Evolutionary conservation across 2,329 filamentous ascomycete species (phyloP).

Genomic region (Sclerotinia glacialis): DNA sequence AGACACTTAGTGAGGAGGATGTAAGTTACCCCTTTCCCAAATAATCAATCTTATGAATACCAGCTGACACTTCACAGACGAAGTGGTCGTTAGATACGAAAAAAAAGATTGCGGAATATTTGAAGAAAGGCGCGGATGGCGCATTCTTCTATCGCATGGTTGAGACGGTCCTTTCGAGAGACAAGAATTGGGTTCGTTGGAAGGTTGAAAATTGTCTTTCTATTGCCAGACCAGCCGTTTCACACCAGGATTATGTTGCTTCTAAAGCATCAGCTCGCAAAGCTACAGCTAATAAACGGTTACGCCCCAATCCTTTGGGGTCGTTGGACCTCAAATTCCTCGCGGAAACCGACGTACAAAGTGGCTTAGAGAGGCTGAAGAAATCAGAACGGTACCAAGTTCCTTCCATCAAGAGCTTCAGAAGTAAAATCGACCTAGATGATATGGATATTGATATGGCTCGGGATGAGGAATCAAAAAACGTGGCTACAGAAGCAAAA

Average conservation of each 20-base stretch:
- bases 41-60: neutral
- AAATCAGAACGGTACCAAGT: slow-evolving; percentile 61
- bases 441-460: slow-evolving; percentile 87
- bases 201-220: slow-evolving; percentile 91
- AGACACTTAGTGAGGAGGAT: slow-evolving; percentile 77
- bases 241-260: slow-evolving; percentile 64
- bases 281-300: slow-evolving; percentile 66
- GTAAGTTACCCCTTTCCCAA: slow-evolving; percentile 49
- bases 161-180: slow-evolving; percentile 88
- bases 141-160: slow-evolving; percentile 96
- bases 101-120: slow-evolving; percentile 73
- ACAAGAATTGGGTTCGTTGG: slow-evolving; percentile 99
- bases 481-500: slow-evolving; percentile 64
- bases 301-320: slow-evolving; percentile 66
- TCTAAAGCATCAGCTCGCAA: slow-evolving; percentile 65
- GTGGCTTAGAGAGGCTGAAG: slow-evolving; percentile 68
- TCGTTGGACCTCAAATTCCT: slow-evolving; percentile 78
- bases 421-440: slow-evolving; percentile 70
- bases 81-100: slow-evolving; percentile 84
- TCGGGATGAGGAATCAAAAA: slow-evolving; percentile 56
- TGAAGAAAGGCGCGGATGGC: slow-evolving; percentile 77
- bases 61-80: slow-evolving; percentile 49
- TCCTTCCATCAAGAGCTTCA: slow-evolving; percentile 68
- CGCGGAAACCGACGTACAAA: slow-evolving; percentile 58
- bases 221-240: slow-evolving; percentile 74